Conservation (phyloP, 768 basidiomycete genomes). For the Amanita thiersii region DNA sequence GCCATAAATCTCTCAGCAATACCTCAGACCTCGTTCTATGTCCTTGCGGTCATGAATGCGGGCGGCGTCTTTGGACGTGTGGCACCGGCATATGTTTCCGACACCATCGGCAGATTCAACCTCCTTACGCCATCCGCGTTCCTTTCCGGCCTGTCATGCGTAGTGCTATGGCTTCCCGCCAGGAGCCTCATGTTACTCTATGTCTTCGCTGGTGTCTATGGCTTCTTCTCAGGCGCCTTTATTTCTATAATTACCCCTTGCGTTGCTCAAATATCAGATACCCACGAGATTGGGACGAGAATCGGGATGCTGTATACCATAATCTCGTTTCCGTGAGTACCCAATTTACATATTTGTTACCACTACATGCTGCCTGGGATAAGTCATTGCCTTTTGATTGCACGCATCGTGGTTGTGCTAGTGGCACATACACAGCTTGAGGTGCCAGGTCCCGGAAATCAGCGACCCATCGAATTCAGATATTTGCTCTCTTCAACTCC, state of each 20-base stretch:
- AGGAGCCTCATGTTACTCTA: slow-evolving; percentile 31
- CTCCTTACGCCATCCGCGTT: slow-evolving; percentile 56
- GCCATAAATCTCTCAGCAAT: slow-evolving; percentile 34
- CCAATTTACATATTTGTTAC: too few relatives aligned
- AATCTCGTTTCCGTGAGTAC: slow-evolving; percentile 63
- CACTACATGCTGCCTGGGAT: too few relatives aligned
- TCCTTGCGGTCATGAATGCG: slow-evolving; percentile 62
- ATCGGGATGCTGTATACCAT: slow-evolving; percentile 60
- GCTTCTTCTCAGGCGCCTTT: slow-evolving; percentile 62
- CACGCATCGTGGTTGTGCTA: too few relatives aligned
- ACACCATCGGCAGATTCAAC: slow-evolving; percentile 60
- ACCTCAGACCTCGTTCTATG: slow-evolving; percentile 36
- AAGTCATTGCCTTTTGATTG: too few relatives aligned
- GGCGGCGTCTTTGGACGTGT: slow-evolving; percentile 61
- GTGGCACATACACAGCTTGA: background rate
- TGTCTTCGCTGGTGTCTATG: slow-evolving; percentile 48
- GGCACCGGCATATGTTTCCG: slow-evolving; percentile 55
- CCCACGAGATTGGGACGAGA: slow-evolving; percentile 48
- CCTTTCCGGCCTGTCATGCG: slow-evolving; percentile 50
- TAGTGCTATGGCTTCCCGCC: slow-evolving; percentile 50
- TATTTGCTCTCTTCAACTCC: slow-evolving; percentile 2
- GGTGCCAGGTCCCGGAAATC: background rate
- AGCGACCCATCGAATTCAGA: background rate
- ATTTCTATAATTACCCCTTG: slow-evolving; percentile 62
- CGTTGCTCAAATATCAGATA: slow-evolving; percentile 57